Base-by-base conservation (phyloP, 192 early-diverging fungal species). In the Coemansia sp. region DNA sequence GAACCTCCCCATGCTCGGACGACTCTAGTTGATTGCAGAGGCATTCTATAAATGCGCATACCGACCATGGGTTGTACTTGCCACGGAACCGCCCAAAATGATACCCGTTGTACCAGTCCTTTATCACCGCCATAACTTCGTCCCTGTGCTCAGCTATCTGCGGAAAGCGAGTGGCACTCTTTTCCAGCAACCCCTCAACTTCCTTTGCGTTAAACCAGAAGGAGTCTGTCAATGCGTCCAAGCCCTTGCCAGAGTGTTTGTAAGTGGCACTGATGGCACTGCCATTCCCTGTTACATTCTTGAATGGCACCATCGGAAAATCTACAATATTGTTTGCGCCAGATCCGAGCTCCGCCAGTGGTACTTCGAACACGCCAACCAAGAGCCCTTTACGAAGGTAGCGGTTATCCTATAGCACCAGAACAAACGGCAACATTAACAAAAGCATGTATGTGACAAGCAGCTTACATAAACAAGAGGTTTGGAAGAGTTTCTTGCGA, bases 41-140 rank as follows among this genome's bases (percentile, higher is more conserved):
- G 3, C 61, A 46, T 25, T 71, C 70, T 53, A 78, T 78, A 20
- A 73, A 79, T 33, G 67, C 66, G 43, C 63, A 66, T 26, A 79
- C 76, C 10, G 76, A 79, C 76, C 76, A 79, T 10, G 76, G 76
- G 25, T 79, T 79, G 67, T 78, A 78, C 61, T 78, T 78, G 58
- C 75, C 66, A 29, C 61, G 48, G 61, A 73, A 73, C 21, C 71
- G 63, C 4, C 65, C 65, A 8, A 73, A 67, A 49, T 58, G 67
- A 35, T 73, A 73, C 26, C 71, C 71, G 42, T 67, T 73, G 61
- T 67, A 73, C 71, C 71, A 73, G 9, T 59, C 48, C 12, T 61
- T 55, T 20, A 40, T 59, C 1, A 35, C 40, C 12, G 40, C 7
- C 18, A 37, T 10, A 42, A 37, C 10, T 16, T 13, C 6, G 37